phyloP scores from a whole-genome alignment of 805 yeast species.

The Sugiyamaella lignohabitans region DNA sequence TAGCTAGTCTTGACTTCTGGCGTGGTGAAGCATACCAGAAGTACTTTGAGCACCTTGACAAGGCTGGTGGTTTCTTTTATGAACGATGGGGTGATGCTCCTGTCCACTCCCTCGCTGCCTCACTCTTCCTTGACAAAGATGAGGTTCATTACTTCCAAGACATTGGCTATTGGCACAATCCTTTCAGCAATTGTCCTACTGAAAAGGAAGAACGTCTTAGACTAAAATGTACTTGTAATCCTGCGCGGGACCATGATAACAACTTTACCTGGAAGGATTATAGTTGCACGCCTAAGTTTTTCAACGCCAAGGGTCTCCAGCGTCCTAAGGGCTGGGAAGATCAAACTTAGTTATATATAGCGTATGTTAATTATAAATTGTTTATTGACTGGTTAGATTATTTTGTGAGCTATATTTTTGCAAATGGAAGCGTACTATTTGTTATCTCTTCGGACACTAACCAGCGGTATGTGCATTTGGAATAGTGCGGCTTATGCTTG shows the following conservation, averaged over 20 bases:
- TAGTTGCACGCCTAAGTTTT: conserved; percentile 35
- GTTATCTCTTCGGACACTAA: too few relatives aligned
- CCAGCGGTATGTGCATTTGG: too few relatives aligned
- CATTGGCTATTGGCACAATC: conserved; percentile 53
- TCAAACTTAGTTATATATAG: conserved; percentile 38
- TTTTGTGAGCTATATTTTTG: too few relatives aligned
- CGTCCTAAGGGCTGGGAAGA: conserved; percentile 31
- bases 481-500: too few relatives aligned
- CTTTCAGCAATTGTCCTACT: conserved; percentile 52
- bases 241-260: conserved; percentile 34
- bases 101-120: conserved; percentile 58
- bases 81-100: conserved; percentile 82
- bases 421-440: too few relatives aligned
- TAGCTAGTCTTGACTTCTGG: conserved; percentile 54
- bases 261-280: conserved; percentile 37
- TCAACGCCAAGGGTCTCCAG: conserved; percentile 25
- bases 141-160: conserved; percentile 55
- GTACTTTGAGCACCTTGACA: conserved; percentile 52
- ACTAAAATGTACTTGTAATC: conserved; percentile 68
- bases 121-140: conserved; percentile 45
- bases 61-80: conserved; percentile 64
- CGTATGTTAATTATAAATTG: too few relatives aligned
- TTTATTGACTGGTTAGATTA: too few relatives aligned
- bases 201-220: conserved; percentile 42
- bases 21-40: conserved; percentile 46